phyloP scores from a whole-genome alignment of 306 rosid species.

The Sechiopsis laciniata region DNA sequence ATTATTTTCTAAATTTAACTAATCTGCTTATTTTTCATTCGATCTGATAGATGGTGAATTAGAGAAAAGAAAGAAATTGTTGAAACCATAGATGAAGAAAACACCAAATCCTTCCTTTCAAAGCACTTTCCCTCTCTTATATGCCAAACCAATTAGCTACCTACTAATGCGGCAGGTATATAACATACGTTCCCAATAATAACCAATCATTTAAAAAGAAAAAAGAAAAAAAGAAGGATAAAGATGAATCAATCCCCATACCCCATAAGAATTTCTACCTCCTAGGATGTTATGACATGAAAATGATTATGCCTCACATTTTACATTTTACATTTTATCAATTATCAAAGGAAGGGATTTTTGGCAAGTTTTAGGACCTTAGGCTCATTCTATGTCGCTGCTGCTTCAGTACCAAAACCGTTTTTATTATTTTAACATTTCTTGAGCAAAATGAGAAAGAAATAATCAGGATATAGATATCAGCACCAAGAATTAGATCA shows the following conservation, averaged over 20 bases:
- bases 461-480: slow-evolving; percentile 68
- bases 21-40: no score
- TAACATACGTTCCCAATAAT: neutral
- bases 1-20: no score
- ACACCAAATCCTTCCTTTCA: neutral
- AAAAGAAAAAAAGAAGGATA: neutral
- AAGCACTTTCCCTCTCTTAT: neutral
- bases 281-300: neutral
- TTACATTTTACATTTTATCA: neutral
- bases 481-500: slow-evolving; percentile 86
- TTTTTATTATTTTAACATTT: neutral
- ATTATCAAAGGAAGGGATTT: slow-evolving; percentile 2
- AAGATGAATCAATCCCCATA: neutral
- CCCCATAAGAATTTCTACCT: neutral
- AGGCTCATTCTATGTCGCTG: neutral
- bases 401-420: neutral
- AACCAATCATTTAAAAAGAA: neutral
- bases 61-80: neutral
- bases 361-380: neutral
- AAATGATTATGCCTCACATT: neutral
- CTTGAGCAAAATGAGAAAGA: slow-evolving; percentile 20
- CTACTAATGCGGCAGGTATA: neutral
- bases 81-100: neutral
- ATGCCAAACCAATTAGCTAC: neutral
- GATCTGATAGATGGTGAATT: neutral